Evolutionary conservation across 2,329 filamentous ascomycete species (phyloP).

Genomic region (Fusarium nematophilum): DNA sequence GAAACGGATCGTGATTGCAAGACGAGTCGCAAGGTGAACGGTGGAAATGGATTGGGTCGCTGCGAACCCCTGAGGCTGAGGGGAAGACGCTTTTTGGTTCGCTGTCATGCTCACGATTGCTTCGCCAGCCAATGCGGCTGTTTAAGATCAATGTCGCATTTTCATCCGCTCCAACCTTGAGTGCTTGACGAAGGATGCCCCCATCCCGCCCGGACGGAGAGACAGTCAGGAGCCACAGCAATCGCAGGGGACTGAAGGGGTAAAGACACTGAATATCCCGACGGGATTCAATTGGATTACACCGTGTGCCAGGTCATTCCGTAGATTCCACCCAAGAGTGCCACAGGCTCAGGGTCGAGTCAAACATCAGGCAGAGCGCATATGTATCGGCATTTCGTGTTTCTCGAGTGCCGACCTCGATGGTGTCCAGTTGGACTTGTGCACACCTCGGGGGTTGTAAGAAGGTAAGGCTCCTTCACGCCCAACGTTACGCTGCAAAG

Average conservation of each 20-base stretch:
- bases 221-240: slow-evolving; percentile 2
- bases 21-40: slow-evolving; percentile 14
- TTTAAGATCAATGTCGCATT: slow-evolving; percentile 35
- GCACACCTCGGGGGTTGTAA: no score
- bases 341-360: background rate
- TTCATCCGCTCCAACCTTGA: slow-evolving; percentile 18
- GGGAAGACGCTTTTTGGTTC: slow-evolving; percentile 3
- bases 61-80: slow-evolving; percentile 25
- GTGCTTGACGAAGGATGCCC: no score
- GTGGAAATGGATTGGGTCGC: slow-evolving; percentile 32
- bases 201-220: no score
- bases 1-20: slow-evolving; percentile 34
- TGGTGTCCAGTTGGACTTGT: background rate
- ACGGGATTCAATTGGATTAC: background rate
- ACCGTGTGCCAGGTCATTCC: no score
- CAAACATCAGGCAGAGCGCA: slow-evolving; percentile 3
- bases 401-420: background rate
- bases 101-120: slow-evolving; percentile 4
- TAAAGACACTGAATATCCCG: slow-evolving; percentile 27
- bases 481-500: background rate
- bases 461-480: background rate
- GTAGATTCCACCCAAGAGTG: background rate
- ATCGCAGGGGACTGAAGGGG: slow-evolving; percentile 9
- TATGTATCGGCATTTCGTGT: slow-evolving; percentile 11
- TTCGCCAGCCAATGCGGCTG: slow-evolving; percentile 28